These are phyloP conservation scores for Gigaspora rosea DNA, from an alignment of 192 early-diverging fungal genomes.

Conservation along the genomic window DNA sequence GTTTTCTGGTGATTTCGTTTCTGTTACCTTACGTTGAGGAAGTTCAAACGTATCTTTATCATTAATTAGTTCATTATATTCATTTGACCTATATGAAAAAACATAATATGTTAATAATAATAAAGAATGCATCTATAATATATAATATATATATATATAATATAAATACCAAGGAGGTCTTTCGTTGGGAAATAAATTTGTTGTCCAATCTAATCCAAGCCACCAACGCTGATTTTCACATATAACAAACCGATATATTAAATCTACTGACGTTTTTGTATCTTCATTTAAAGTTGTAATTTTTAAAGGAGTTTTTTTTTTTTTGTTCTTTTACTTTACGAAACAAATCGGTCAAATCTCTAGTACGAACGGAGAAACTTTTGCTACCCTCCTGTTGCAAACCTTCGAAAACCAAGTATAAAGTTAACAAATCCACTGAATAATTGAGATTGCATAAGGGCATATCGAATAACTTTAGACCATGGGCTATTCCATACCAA, in stretches of 20 bases:
- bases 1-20: constrained; percentile 39
- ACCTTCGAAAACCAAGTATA: constrained; percentile 36
- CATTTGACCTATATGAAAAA: constrained; percentile 48
- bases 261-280: constrained; percentile 42
- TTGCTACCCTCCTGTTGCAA: constrained; percentile 11
- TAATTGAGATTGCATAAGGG: constrained; percentile 34
- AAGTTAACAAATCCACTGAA: constrained; percentile 37
- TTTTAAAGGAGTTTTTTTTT: constrained; percentile 24
- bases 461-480: constrained; percentile 42
- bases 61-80: constrained; percentile 47
- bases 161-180: constrained; percentile 49
- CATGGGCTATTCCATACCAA: constrained; percentile 52
- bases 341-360: constrained; percentile 34
- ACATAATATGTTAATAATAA: neutral
- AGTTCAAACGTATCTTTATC: constrained; percentile 53
- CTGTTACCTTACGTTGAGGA: constrained; percentile 40
- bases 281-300: constrained; percentile 11
- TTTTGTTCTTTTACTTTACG: constrained; percentile 45
- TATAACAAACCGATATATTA: constrained; percentile 48
- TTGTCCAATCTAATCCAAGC: constrained; percentile 59
- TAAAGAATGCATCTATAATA: neutral
- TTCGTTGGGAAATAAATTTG: constrained; percentile 58
- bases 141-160: constrained; percentile 1
- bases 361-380: constrained; percentile 28
- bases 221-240: constrained; percentile 62